Base-by-base conservation (phyloP, 2,329 filamentous ascomycete species). In the Coniochaeta ligniaria region DNA sequence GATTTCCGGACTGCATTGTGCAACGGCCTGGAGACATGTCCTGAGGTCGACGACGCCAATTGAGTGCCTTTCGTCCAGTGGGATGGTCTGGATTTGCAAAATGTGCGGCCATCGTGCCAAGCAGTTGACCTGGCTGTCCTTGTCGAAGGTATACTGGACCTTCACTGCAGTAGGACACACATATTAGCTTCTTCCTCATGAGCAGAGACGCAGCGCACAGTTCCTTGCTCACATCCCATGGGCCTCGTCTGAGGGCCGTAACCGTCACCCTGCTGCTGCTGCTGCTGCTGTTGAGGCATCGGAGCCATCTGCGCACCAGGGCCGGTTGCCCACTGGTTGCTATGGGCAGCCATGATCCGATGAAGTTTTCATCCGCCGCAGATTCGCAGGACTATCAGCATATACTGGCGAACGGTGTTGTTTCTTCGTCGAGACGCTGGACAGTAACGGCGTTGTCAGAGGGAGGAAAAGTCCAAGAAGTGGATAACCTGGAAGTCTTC, bases 91-190 rank as follows among this genome's bases (percentile, higher is more conserved):
- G 41, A 97, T 86, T 59, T 89, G 83, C 61, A 96, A 80, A 17
- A 89, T 82, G 62, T 94, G 88, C 20, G 91, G 89, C 80, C 91
- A 89, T 69, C 94, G 85, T 62, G 94, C 93, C 57, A 99, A 82
- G 74, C 92, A 97, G 71, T 94, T 93, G 65, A 92, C 88, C 75
- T 92, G 92, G 76, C 86, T 89, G 66, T 94, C 88, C 71, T 88
- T 87, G 73, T 98, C 93, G 76, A 98, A 97, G 35, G 92, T 96
- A 76, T 98, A 99, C 63, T 96, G 87, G 57, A 98, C 90, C 81
- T 98, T 98, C 75, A 98, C 93, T 96, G 74, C 47, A 66, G 41
- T 47, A 38, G 26, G 22, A 36, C 20, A 57, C 2, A 17, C n/a
- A 17, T 2, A 22, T 52, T 52, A 52, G 47, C 47, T 26, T 31